Evolutionary conservation across 2,329 filamentous ascomycete species (phyloP).

Genomic region (Epichloe amarillans): DNA sequence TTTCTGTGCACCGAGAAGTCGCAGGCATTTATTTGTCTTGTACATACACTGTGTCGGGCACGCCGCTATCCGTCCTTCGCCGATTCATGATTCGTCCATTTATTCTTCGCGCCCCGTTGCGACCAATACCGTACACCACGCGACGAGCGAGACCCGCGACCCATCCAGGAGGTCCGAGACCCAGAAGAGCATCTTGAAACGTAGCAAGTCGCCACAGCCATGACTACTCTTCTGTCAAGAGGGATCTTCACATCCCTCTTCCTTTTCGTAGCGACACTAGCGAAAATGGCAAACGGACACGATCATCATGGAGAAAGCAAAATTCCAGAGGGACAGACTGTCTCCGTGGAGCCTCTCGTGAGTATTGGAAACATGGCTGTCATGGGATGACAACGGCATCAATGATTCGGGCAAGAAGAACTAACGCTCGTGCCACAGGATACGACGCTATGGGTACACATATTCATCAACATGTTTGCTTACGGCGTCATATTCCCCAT

Average conservation of each 20-base stretch:
- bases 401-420: background rate
- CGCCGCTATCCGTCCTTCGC: background rate
- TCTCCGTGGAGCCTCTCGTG: slow-evolving; percentile 64
- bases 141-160: slow-evolving; percentile 1
- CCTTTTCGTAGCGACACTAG: slow-evolving; percentile 13
- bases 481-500: slow-evolving; percentile 89
- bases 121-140: background rate
- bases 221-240: slow-evolving; percentile 8
- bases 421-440: slow-evolving; percentile 41
- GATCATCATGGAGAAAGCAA: slow-evolving; percentile 35
- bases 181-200: slow-evolving; percentile 5
- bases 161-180: background rate
- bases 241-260: slow-evolving; percentile 9
- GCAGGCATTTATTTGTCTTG: slow-evolving; percentile 14
- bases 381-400: background rate
- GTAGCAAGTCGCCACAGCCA: slow-evolving; percentile 6
- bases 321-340: slow-evolving; percentile 54
- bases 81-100: background rate
- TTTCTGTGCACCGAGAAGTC: background rate
- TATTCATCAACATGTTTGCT: slow-evolving; percentile 71
- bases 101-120: background rate
- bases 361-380: slow-evolving; percentile 14
- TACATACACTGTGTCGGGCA: background rate
- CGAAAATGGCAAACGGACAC: slow-evolving; percentile 24
- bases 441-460: slow-evolving; percentile 83